These are phyloP conservation scores for Daldinia sp. DNA, from an alignment of 2,329 filamentous ascomycete species.

Conservation along the genomic window DNA sequence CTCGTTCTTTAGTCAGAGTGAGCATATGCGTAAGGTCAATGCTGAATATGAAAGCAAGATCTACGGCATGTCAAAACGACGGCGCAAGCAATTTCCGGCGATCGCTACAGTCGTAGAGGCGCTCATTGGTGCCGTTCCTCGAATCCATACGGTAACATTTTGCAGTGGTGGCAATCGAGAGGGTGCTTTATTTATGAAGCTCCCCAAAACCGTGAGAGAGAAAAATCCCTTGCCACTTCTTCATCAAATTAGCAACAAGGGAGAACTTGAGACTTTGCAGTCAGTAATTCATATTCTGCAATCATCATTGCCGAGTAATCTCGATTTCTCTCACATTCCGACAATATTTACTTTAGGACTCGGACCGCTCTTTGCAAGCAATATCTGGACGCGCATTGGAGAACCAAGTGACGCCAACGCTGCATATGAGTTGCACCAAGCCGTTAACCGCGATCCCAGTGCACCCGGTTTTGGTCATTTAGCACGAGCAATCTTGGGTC, in stretches of 20 bases:
- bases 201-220: conserved; percentile 70
- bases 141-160: conserved; percentile 80
- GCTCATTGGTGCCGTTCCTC: conserved; percentile 75
- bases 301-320: conserved; percentile 57
- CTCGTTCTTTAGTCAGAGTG: conserved; percentile 68
- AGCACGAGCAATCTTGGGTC: conserved; percentile 75
- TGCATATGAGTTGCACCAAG: conserved; percentile 77
- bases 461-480: conserved; percentile 81
- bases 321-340: conserved; percentile 54
- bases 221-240: conserved; percentile 71
- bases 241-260: conserved; percentile 34
- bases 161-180: conserved; percentile 90
- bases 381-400: conserved; percentile 66
- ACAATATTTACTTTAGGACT: conserved; percentile 60
- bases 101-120: conserved; percentile 84
- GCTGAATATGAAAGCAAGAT: conserved; percentile 66
- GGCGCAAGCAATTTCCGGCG: conserved; percentile 84
- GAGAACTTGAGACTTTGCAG: conserved; percentile 48
- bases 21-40: conserved; percentile 65
- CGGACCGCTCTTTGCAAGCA: conserved; percentile 59
- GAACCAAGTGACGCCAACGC: conserved; percentile 67
- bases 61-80: conserved; percentile 83
- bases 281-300: conserved; percentile 55
- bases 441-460: conserved; percentile 75
- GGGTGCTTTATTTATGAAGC: conserved; percentile 80